Conservation (phyloP, 2,329 filamentous ascomycete species). For the Stromatinia cepivora region DNA sequence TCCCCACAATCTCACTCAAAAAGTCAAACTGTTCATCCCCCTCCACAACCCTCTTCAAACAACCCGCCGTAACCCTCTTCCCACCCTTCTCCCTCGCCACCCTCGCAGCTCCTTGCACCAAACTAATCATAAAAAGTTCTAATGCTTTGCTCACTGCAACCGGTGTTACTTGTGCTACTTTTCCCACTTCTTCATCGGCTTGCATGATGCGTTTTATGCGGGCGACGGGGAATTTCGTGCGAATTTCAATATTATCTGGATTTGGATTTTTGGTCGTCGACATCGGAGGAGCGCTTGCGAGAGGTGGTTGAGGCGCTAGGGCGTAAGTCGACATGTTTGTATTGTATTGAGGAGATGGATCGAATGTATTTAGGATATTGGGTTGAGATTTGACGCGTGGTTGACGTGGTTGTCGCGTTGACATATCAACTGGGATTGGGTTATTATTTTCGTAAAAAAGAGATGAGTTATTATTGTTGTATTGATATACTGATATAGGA, state of each 20-base stretch:
- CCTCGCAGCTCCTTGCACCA: slow-evolving; percentile 84
- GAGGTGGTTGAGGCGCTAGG: not conserved
- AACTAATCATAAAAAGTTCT: slow-evolving; percentile 95
- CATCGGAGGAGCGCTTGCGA: slow-evolving; percentile 33
- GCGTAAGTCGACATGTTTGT: slow-evolving; percentile 6
- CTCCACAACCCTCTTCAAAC: slow-evolving; percentile 88
- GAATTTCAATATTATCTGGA: slow-evolving; percentile 63
- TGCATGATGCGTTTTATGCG: slow-evolving; percentile 99
- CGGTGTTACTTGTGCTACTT: slow-evolving; percentile 95
- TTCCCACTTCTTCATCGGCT: slow-evolving; percentile 96
- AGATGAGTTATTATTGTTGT: slow-evolving; percentile 24
- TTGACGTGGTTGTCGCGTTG: slow-evolving; percentile 15
- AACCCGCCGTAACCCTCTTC: slow-evolving; percentile 84
- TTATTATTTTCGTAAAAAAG: slow-evolving; percentile 4
- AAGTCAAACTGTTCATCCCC: slow-evolving; percentile 95
- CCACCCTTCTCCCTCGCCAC: slow-evolving; percentile 80
- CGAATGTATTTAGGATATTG: not conserved
- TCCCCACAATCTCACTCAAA: slow-evolving; percentile 82
- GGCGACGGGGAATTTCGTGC: slow-evolving; percentile 94
- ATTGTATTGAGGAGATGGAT: not conserved
- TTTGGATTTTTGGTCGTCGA: slow-evolving; percentile 51
- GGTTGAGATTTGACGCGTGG: slow-evolving; percentile 4
- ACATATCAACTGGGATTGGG: not conserved
- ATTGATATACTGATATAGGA: slow-evolving; percentile 13
- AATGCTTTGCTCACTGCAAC: slow-evolving; percentile 94